Conservation (phyloP, 116 monocot genomes). For the Iris pallida region DNA sequence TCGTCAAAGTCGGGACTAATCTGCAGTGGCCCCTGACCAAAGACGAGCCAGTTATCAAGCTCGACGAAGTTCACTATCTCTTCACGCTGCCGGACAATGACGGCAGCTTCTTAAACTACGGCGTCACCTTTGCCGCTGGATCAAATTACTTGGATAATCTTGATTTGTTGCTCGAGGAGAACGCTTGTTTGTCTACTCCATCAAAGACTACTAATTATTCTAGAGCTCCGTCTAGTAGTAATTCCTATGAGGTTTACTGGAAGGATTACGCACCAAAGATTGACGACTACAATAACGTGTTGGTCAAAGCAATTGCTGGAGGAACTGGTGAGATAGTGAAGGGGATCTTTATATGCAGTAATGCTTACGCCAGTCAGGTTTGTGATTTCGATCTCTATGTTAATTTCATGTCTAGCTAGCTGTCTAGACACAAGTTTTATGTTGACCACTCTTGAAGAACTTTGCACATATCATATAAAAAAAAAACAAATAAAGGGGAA, state of each 20-base stretch:
- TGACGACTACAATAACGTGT: constrained; percentile 65
- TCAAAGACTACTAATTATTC: background rate
- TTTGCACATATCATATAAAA: too few species aligned
- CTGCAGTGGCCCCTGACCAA: constrained; percentile 76
- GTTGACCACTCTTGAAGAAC: too few species aligned
- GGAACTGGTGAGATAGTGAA: constrained; percentile 81
- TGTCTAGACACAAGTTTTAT: too few species aligned
- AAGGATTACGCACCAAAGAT: constrained; percentile 55
- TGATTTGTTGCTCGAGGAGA: constrained; percentile 49
- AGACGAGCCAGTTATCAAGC: constrained; percentile 81
- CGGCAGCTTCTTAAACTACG: constrained; percentile 71
- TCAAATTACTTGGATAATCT: constrained; percentile 22
- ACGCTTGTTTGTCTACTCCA: constrained; percentile 47
- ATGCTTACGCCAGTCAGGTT: constrained; percentile 56
- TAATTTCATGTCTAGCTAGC: too few species aligned
- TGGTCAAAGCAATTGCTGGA: constrained; percentile 70
- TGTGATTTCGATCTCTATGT: background rate
- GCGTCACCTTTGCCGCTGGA: constrained; percentile 51
- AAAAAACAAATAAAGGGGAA: too few species aligned
- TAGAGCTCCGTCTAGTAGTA: background rate
- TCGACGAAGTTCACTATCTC: constrained; percentile 68
- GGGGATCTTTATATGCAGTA: constrained; percentile 68
- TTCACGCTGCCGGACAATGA: constrained; percentile 62
- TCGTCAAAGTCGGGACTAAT: constrained; percentile 39
- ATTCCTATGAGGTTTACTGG: constrained; percentile 43